These are phyloP conservation scores for Ceratocystis huliohia DNA, from an alignment of 2,329 filamentous ascomycete genomes.

Conservation along the genomic window DNA sequence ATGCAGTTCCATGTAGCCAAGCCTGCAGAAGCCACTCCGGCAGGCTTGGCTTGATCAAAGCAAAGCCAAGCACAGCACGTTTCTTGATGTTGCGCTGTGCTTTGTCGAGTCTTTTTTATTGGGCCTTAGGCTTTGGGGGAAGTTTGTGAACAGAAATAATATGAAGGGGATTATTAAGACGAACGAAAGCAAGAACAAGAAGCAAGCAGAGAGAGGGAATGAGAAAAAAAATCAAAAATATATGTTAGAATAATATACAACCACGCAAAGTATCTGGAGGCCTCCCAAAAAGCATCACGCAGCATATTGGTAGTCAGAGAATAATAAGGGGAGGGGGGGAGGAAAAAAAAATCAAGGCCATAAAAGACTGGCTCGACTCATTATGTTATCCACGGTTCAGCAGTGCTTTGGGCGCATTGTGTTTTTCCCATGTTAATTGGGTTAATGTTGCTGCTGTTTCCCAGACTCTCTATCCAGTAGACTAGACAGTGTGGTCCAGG, in stretches of 20 bases:
- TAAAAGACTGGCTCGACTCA: neutral
- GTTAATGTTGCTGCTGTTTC: neutral
- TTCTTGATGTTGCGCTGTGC: neutral
- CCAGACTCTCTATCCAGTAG: neutral
- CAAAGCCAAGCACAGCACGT: neutral
- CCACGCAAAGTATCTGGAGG: neutral
- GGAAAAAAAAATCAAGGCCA: neutral
- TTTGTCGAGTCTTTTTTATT: neutral
- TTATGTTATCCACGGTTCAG: neutral
- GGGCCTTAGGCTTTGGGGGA: too few relatives aligned
- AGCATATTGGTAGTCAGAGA: neutral
- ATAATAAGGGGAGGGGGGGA: neutral
- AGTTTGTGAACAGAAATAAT: neutral
- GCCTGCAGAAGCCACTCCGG: neutral
- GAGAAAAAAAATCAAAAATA: neutral
- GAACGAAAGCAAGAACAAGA: neutral
- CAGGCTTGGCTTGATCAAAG: slow-evolving; percentile 6
- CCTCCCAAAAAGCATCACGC: neutral
- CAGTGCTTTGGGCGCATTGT: slow-evolving; percentile 4
- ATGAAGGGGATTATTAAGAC: neutral
- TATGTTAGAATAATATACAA: too few relatives aligned
- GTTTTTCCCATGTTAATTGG: neutral
- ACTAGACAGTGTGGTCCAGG: too few relatives aligned
- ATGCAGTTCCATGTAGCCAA: slow-evolving; percentile 8
- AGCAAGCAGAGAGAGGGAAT: neutral